Evolutionary conservation across 768 basidiomycete species (phyloP), one percentile per base, ranked within the genome.

Genomic region (Boletus rubescentipes): DNA sequence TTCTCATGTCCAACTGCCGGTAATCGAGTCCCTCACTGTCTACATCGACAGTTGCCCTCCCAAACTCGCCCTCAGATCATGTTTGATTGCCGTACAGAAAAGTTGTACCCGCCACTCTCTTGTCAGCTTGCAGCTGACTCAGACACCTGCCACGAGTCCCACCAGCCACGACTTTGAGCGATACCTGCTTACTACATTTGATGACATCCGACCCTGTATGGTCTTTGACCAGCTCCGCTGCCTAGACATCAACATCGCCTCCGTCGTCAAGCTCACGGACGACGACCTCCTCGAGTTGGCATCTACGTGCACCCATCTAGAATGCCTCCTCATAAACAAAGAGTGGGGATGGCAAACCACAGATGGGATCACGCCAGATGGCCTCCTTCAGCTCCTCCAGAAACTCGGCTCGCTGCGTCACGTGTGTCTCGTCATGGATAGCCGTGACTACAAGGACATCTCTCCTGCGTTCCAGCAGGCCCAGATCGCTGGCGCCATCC

Each of bases 131-230:
- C 49, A 42, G 40, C 18, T 64, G 11, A 35, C 54, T 23, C 55
- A 63, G 30, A 61, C 47, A 11, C 55, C 47, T 30, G 32, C 54
- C 21, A 23, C 49, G 20, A 34, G 20, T 23, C 32, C 23, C n/a
- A 31, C 31, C 35, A 43, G 32, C 42, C 16, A 40, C 12, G 21
- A 12, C 8, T 30, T 37, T 18, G 53, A 61, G n/a, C 52, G 31
- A 3, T 36, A 18, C 21, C 54, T 47, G 48, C 62, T 64, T 20
- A 52, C 54, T 16, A n/a, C n/a, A n/a, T 5, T 64, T 3, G 62
- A 61, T 9, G 62, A 64, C 29, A n/a, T 64, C 7, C 51, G 23
- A 10, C 62, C 63, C 15, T 61, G 53, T 41, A 61, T 49, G 53
- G 31, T 20, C 21, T 61, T 64, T 43, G 23, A 9, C 20, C 21